Percentiles rank a stretch among this genome's conserved stretches.
phyloP scores from a whole-genome alignment of 108 stramenopile genomes.

The Nitzschia sp. region DNA sequence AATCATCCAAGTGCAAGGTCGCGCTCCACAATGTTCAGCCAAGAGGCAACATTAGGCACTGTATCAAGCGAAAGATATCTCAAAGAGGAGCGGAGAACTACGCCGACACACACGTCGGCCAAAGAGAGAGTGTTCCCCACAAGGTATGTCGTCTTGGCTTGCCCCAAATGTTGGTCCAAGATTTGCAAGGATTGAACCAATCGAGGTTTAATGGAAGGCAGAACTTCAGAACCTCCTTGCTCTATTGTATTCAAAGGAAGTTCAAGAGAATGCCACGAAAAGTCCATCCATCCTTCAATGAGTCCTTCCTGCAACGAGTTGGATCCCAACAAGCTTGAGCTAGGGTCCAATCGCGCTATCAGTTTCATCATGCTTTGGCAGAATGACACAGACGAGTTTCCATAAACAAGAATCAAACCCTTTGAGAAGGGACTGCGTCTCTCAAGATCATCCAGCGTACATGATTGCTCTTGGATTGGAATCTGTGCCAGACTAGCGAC shows the following conservation, averaged over 20 bases:
- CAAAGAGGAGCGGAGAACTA: not conserved
- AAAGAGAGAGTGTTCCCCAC: conserved; percentile 26
- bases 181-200: conserved; percentile 1
- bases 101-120: conserved; percentile 35
- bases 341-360: conserved; percentile 25
- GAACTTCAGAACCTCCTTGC: not conserved
- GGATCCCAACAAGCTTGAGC: conserved; percentile 23
- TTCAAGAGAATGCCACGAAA: conserved; percentile 37
- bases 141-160: conserved; percentile 8
- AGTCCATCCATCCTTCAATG: conserved; percentile 44
- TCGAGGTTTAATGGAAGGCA: not conserved
- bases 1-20: not conserved
- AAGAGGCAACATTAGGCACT: no score
- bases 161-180: conserved; percentile 28
- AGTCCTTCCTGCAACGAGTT: conserved; percentile 26
- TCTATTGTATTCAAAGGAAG: conserved; percentile 12
- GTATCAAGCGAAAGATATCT: no score
- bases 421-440: not conserved
- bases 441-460: not conserved
- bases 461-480: not conserved
- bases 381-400: conserved; percentile 4
- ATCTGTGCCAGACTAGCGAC: not conserved
- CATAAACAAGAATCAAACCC: conserved; percentile 21
- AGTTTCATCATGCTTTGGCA: conserved; percentile 28
- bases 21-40: no score